Percentiles rank a stretch among this genome's conserved stretches.
phyloP scores from a whole-genome alignment of 2,329 filamentous ascomycete species.

The Fusarium fujikuroi region DNA sequence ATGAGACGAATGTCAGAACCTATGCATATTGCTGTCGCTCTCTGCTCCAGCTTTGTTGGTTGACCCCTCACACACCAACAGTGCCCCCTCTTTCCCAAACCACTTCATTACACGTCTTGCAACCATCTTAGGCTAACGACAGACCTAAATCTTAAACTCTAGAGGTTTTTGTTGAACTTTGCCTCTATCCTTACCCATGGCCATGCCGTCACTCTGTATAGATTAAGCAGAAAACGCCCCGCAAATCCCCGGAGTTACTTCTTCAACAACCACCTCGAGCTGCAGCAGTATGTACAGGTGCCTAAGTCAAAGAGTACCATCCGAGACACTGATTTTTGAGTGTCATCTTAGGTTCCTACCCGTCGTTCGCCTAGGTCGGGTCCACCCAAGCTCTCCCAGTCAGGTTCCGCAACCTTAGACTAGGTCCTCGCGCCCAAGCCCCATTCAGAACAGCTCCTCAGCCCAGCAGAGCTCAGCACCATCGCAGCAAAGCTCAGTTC shows the following conservation, averaged over 20 bases:
- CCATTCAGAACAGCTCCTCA: slow-evolving; percentile 33
- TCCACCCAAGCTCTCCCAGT: slow-evolving; percentile 20
- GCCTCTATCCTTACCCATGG: slow-evolving; percentile 28
- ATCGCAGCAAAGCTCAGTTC: slow-evolving; percentile 29
- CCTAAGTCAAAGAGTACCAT: slow-evolving; percentile 35
- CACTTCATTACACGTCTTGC: slow-evolving; percentile 9
- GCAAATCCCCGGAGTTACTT: slow-evolving; percentile 35
- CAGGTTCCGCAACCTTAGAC: slow-evolving; percentile 28
- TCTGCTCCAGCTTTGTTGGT: slow-evolving; percentile 7
- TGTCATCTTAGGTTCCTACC: slow-evolving; percentile 38
- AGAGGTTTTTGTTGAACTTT: slow-evolving; percentile 34
- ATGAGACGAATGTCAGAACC: slow-evolving; percentile 31
- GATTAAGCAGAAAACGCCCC: slow-evolving; percentile 43
- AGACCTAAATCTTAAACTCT: slow-evolving; percentile 23
- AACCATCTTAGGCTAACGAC: slow-evolving; percentile 21
- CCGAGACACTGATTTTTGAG: slow-evolving; percentile 30
- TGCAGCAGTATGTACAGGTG: slow-evolving; percentile 7
- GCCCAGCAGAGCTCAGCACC: slow-evolving; percentile 32
- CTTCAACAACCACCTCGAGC: slow-evolving; percentile 8
- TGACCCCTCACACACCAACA: slow-evolving; percentile 42
- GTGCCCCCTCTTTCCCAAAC: slow-evolving; percentile 23
- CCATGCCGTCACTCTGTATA: slow-evolving; percentile 44
- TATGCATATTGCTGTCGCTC: slow-evolving; percentile 11
- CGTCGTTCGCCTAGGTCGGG: slow-evolving; percentile 19
- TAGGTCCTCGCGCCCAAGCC: slow-evolving; percentile 30